Conservation (phyloP, 2,329 filamentous ascomycete genomes). For the Trichoderma citrinoviride region DNA sequence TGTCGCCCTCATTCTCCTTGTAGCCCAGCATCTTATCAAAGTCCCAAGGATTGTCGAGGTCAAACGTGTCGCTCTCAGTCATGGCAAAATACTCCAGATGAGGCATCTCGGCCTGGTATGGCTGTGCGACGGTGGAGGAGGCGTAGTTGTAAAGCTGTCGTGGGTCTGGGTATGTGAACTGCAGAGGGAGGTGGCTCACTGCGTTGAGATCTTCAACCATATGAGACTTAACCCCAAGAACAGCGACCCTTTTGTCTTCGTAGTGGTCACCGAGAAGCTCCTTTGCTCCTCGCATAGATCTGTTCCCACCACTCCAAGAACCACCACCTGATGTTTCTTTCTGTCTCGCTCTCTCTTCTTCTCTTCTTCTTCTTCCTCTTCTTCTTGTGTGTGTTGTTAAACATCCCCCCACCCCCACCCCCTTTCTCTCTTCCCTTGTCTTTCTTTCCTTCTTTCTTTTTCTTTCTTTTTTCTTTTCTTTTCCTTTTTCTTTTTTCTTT, state of each 20-base stretch:
- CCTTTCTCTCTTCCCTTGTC: too few species aligned
- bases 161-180: slow-evolving; percentile 22
- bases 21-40: slow-evolving; percentile 26
- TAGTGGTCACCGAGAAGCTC: slow-evolving; percentile 26
- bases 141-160: slow-evolving; percentile 23
- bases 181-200: slow-evolving; percentile 24
- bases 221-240: slow-evolving; percentile 21
- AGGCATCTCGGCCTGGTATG: slow-evolving; percentile 9
- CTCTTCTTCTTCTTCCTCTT: too few species aligned
- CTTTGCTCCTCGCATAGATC: slow-evolving; percentile 26
- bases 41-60: slow-evolving; percentile 29
- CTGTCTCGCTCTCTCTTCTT: neutral
- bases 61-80: slow-evolving; percentile 26
- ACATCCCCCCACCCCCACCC: too few species aligned
- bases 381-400: too few species aligned
- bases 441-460: too few species aligned
- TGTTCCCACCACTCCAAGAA: slow-evolving; percentile 25
- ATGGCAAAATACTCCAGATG: slow-evolving; percentile 25
- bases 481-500: too few species aligned
- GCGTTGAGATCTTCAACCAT: slow-evolving; percentile 24
- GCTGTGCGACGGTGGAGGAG: slow-evolving; percentile 4
- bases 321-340: slow-evolving; percentile 25
- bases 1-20: slow-evolving; percentile 23
- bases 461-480: too few species aligned
- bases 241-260: slow-evolving; percentile 16